Evolutionary conservation across 2,329 filamentous ascomycete species (phyloP), one percentile per base, ranked within the genome.

Genomic region (Ascochyta koolunga): DNA sequence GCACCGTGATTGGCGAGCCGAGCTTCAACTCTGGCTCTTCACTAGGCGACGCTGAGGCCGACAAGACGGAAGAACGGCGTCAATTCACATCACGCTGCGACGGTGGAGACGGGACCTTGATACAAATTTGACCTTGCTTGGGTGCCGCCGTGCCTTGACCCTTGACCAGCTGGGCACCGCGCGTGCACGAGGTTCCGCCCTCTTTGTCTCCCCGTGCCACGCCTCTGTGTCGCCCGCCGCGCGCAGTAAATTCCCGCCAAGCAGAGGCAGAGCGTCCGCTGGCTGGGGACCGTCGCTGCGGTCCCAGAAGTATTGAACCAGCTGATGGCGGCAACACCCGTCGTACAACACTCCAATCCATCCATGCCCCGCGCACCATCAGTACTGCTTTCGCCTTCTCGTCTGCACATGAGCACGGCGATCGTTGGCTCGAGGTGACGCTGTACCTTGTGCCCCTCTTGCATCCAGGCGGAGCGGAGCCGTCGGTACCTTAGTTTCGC

Each of bases 241-340:
- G 51, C 45, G 51, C 46, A 15, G 24, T 19, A 36, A 21, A 36
- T 44, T 41, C 39, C 33, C 31, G 51, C 51, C 51, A 54, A 54
- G 54, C 50, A 56, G 48, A 60, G 45, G 58, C 50, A 56, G 60
- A 57, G 62, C 54, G 64, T 63, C 63, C 46, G 66, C 70, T 67
- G 42, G 53, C 51, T 50, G 42, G 43, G 50, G 36, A 50, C 40
- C 37, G 24, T 13, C n/a, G 27, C 31, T 46, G 47, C 46, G 47
- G 48, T 39, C 32, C 24, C 29, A 49, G 33, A 35, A 39, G n/a
- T 49, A 39, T 51, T 41, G 45, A 31, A 25, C 33, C 43, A 49
- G 46, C 53, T 48, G 50, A 50, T 60, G 27, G 33, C 33, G 49
- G 37, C 42, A 46, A 35, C 25, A 39, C 49, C 45, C 42, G 48